phyloP scores from a whole-genome alignment of 2,329 filamentous ascomycete genomes.

The Alternaria sp. region DNA sequence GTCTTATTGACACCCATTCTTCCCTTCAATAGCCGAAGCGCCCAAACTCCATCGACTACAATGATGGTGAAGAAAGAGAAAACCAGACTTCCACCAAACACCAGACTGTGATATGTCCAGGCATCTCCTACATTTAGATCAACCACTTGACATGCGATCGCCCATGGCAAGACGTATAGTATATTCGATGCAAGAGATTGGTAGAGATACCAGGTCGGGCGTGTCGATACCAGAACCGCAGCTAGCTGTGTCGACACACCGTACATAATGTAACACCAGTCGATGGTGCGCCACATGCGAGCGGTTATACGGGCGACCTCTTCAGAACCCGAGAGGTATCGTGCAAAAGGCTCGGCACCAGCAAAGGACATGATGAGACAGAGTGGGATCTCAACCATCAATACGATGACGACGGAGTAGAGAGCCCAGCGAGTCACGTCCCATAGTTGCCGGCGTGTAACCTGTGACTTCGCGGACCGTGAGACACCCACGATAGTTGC shows the following conservation, averaged over 20 bases:
- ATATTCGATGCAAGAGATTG: constrained; percentile 73
- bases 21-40: constrained; percentile 8
- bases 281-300: constrained; percentile 68
- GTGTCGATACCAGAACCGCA: constrained; percentile 69
- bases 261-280: constrained; percentile 74
- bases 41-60: constrained; percentile 62
- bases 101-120: constrained; percentile 71
- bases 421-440: constrained; percentile 63
- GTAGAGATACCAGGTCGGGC: constrained; percentile 72
- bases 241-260: constrained; percentile 71
- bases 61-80: constrained; percentile 69
- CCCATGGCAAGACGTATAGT: constrained; percentile 75
- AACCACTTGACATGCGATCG: constrained; percentile 63
- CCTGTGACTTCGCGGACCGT: constrained; percentile 24
- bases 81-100: constrained; percentile 74
- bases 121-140: constrained; percentile 59
- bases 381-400: constrained; percentile 68
- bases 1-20: background rate
- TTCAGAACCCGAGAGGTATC: constrained; percentile 66
- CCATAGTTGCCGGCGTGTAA: constrained; percentile 43
- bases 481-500: constrained; percentile 35
- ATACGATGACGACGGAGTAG: constrained; percentile 61
- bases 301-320: constrained; percentile 67
- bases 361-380: constrained; percentile 68
- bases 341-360: constrained; percentile 68